Percentiles rank a stretch among this genome's conserved stretches.
Evolutionary conservation across 1,139 yeast genomes (phyloP).

Genomic region (Ogataea hybrid): DNA sequence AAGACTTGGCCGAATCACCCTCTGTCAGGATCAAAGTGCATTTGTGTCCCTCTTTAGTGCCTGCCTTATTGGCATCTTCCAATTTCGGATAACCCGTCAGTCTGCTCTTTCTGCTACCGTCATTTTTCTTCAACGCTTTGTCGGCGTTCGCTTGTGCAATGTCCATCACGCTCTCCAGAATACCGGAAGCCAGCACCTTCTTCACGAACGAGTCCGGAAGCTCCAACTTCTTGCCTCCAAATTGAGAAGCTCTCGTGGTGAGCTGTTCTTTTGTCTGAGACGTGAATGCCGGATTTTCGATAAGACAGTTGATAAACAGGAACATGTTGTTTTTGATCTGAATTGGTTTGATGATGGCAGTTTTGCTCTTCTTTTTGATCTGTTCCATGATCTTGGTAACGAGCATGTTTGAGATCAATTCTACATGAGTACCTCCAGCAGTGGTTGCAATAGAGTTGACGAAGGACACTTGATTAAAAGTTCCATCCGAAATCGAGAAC

Average conservation of each 20-base stretch:
- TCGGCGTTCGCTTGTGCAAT: conserved; percentile 88
- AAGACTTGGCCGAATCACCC: conserved; percentile 94
- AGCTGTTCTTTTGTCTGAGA: conserved; percentile 97
- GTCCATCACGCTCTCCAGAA: conserved; percentile 77
- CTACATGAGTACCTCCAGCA: conserved; percentile 95
- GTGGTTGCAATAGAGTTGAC: conserved; percentile 98
- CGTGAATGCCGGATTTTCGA: conserved; percentile 96
- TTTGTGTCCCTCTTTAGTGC: conserved; percentile 86
- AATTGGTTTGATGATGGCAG: conserved; percentile 75
- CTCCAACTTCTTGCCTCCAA: conserved; percentile 75
- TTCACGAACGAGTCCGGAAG: conserved; percentile 76
- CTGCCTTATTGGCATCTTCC: conserved; percentile 97
- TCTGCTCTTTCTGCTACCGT: conserved; percentile 81
- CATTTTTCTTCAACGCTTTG: conserved; percentile 84
- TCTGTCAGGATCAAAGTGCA: conserved; percentile 94
- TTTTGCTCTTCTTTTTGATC: conserved; percentile 73
- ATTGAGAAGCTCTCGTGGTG: conserved; percentile 83
- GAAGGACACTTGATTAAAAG: conserved; percentile 91
- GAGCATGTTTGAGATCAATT: conserved; percentile 80
- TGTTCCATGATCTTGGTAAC: conserved; percentile 70
- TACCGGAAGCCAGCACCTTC: conserved; percentile 72
- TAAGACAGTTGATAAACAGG: conserved; percentile 83
- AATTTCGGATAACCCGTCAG: conserved; percentile 87
- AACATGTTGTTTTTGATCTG: conserved; percentile 92
- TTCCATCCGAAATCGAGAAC: conserved; percentile 88